phyloP scores from a whole-genome alignment of 1,284 basidiomycete genomes.

The Apiotrichum mycotoxinovorans region DNA sequence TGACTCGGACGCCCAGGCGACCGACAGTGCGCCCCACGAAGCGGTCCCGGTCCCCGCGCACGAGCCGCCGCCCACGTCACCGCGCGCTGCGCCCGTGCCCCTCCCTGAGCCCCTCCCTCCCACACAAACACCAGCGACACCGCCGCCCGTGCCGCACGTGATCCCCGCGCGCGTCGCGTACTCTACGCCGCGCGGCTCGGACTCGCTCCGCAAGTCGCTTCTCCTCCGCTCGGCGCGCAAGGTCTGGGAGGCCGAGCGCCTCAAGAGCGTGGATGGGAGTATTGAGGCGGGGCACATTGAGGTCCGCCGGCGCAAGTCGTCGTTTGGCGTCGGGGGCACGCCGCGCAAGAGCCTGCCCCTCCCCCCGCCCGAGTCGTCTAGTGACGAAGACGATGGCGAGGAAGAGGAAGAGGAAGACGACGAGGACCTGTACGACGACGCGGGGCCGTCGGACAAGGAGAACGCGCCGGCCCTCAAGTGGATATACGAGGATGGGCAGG shows the following conservation, averaged over 20 bases:
- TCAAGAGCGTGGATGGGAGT: conserved; percentile 35
- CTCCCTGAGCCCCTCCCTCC: background rate
- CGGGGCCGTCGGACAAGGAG: conserved; percentile 16
- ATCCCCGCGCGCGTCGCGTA: conserved; percentile 33
- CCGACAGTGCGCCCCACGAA: background rate
- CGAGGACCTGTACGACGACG: conserved; percentile 22
- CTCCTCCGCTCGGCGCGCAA: conserved; percentile 44
- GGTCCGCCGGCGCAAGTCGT: conserved; percentile 31
- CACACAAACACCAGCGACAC: background rate
- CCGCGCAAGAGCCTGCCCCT: conserved; percentile 25
- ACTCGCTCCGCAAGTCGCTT: conserved; percentile 40
- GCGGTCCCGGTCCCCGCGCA: background rate
- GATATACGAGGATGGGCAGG: conserved; percentile 32
- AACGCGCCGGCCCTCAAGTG: conserved; percentile 22
- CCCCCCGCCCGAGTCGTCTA: conserved; percentile 13
- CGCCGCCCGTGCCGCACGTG: background rate
- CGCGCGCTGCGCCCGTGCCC: background rate
- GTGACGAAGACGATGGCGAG: conserved; percentile 9
- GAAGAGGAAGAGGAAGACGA: conserved; percentile 17
- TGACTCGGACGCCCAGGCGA: conserved; percentile 21
- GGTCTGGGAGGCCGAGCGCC: conserved; percentile 36
- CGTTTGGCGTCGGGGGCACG: conserved; percentile 18
- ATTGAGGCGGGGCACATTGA: conserved; percentile 33
- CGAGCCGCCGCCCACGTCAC: background rate
- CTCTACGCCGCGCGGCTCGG: conserved; percentile 31